These are phyloP conservation scores for Yamadazyma nakazawae DNA, from an alignment of 805 yeast genomes.

Conservation along the genomic window DNA sequence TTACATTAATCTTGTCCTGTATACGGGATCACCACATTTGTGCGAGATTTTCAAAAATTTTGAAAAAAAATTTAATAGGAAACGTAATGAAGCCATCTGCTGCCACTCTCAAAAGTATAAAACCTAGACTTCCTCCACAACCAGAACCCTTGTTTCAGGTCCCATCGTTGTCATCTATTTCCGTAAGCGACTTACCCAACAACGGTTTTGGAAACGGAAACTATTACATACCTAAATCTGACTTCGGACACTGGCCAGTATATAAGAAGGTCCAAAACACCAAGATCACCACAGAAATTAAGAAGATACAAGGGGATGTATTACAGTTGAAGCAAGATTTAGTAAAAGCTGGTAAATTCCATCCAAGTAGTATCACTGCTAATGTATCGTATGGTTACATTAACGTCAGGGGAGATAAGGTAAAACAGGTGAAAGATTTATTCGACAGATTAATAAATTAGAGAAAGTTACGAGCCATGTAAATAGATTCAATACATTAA, in stretches of 20 bases:
- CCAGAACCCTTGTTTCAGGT: slow-evolving; percentile 21
- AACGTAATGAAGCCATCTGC: slow-evolving; percentile 24
- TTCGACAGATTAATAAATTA: slow-evolving; percentile 18
- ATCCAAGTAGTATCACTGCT: slow-evolving; percentile 34
- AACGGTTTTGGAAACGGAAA: slow-evolving; percentile 34
- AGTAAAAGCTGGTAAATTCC: slow-evolving; percentile 47
- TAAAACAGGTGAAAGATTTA: slow-evolving; percentile 25
- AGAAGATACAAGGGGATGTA: slow-evolving; percentile 67
- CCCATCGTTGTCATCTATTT: slow-evolving; percentile 27
- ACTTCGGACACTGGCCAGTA: slow-evolving; percentile 75
- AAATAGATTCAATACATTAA: slow-evolving; percentile 8
- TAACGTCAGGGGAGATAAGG: slow-evolving; percentile 40
- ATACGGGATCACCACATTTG: neutral
- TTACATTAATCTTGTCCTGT: neutral
- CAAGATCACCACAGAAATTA: slow-evolving; percentile 68
- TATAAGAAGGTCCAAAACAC: slow-evolving; percentile 66
- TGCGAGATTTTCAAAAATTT: slow-evolving; percentile 1
- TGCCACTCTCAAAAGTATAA: slow-evolving; percentile 21
- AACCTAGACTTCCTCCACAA: slow-evolving; percentile 15
- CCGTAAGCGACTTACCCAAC: slow-evolving; percentile 25
- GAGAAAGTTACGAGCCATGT: slow-evolving; percentile 2
- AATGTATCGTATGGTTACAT: slow-evolving; percentile 33
- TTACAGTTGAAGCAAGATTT: slow-evolving; percentile 65
- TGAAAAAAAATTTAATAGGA: slow-evolving; percentile 1
- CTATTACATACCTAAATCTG: slow-evolving; percentile 48